Percentiles rank a stretch among this genome's conserved stretches.
Conservation (phyloP, 1,284 basidiomycete genomes). For the Wallemia mellicola region DNA sequence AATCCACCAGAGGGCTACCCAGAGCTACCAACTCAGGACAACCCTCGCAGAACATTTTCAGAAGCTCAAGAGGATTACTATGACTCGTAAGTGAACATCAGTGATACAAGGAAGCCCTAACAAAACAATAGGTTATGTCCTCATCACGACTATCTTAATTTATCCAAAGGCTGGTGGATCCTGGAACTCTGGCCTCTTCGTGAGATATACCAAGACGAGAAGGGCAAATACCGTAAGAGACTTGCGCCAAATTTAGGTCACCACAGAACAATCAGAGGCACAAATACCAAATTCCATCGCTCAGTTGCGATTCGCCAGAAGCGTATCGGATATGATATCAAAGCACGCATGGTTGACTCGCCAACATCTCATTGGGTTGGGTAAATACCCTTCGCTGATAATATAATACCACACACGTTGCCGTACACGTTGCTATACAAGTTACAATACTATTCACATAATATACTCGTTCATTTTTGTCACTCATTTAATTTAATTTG, state of each 20-base stretch:
- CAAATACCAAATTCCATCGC: slow-evolving; percentile 5
- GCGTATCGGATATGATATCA: slow-evolving; percentile 4
- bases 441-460: background rate
- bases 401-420: too few relatives aligned
- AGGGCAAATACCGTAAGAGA: background rate
- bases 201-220: slow-evolving; percentile 2
- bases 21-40: slow-evolving; percentile 1
- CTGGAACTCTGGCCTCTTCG: slow-evolving; percentile 4
- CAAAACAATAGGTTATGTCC: too few relatives aligned
- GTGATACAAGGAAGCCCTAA: too few relatives aligned
- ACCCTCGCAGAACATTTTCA: slow-evolving; percentile 2
- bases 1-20: slow-evolving; percentile 1
- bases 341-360: slow-evolving; percentile 4
- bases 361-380: slow-evolving; percentile 3
- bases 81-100: slow-evolving; percentile 1
- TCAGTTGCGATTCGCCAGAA: slow-evolving; percentile 4
- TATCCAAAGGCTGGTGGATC: slow-evolving; percentile 5
- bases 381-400: too few relatives aligned
- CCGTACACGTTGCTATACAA: background rate
- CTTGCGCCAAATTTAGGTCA: slow-evolving; percentile 4
- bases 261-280: slow-evolving; percentile 5
- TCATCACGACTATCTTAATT: slow-evolving; percentile 5
- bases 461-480: too few relatives aligned
- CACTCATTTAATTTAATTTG: too few relatives aligned
- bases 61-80: slow-evolving; percentile 7